Base-by-base conservation (phyloP, 495 filamentous ascomycete genomes). In the Neurospora intermedia region DNA sequence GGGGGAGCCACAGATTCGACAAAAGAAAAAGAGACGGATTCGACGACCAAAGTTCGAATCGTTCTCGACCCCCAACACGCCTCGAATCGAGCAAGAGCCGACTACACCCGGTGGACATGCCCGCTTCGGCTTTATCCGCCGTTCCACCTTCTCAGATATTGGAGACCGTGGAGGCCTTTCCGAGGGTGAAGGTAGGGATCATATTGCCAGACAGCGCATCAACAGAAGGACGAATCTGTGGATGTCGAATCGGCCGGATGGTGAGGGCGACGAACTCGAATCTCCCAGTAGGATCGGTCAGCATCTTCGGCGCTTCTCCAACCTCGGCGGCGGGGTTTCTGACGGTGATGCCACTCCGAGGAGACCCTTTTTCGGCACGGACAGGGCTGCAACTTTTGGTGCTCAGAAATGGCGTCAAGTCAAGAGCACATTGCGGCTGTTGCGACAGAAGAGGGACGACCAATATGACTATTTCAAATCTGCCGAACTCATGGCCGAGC, bases 391-490 rank as follows among this genome's bases (percentile, higher is more conserved):
- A 3, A 96, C 91, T 48, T 88, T 91, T 69, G 93, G 93, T 74
- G 93, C 90, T 39, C 91, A 94, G 74, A 91, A 91, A 83, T 98
- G 95, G 95, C 88, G 87, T 62, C 89, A 92, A 77, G 86, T 98
- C 71, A 98, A 97, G 80, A 90, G 91, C 48, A 92, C 93, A 0
- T 80, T 99, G 66, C 93, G 91, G 77, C 85, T 95, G 78, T 87
- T 98, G 48, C 93, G 92, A 5, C 90, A 92, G 78, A 92, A 90
- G 77, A 96, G 90, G 80, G 90, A 90, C 11, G 93, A 98, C 73
- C 90, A 91, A 70, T 90, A 97, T 69, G 96, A 99, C 81, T 93
- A 94, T 80, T 91, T 91, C 77, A 99, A 99, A 77, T 97, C 94
- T 35, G 94, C 96, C 23, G 96, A 99, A 79, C 85, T 99, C 40